Percentiles rank a stretch among this genome's conserved stretches.
Conservation (phyloP, 179 eudicot genomes). For the Monotropa hypopitys region DNA sequence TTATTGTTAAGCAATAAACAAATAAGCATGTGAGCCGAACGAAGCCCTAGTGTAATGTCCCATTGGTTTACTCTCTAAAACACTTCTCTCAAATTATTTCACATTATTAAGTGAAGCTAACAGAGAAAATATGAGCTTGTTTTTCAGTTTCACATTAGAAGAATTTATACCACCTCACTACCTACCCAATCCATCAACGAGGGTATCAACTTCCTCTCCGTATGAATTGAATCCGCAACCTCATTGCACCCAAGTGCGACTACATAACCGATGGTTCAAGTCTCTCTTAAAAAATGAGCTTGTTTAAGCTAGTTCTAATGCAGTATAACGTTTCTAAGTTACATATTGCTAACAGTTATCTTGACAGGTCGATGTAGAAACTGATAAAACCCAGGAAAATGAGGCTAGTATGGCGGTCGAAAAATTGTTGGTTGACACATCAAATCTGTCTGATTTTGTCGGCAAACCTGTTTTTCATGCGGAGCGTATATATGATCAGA, state of each 20-base stretch:
- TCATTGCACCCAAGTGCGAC: too few species aligned
- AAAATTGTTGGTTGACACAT: constrained; percentile 53
- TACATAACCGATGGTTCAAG: too few species aligned
- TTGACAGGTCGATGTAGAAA: constrained; percentile 32
- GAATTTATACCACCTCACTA: too few species aligned
- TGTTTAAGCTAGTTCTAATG: background rate
- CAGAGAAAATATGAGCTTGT: too few species aligned
- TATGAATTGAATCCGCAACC: too few species aligned
- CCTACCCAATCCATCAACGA: too few species aligned
- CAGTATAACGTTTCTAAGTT: background rate
- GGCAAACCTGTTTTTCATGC: constrained; percentile 98
- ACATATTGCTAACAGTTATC: background rate
- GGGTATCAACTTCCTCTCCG: too few species aligned
- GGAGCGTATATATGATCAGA: constrained; percentile 80
- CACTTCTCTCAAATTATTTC: background rate
- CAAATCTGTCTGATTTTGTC: constrained; percentile 74
- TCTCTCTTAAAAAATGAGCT: background rate
- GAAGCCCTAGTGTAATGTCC: background rate
- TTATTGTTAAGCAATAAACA: background rate
- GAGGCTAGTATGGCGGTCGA: constrained; percentile 30
- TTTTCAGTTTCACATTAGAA: too few species aligned
- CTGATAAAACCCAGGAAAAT: constrained; percentile 19
- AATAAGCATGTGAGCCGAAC: background rate
- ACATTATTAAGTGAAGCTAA: background rate
- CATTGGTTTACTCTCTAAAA: background rate